Base-by-base conservation (phyloP, 2,329 filamentous ascomycete genomes). In the Thielaviopsis euricoi region DNA sequence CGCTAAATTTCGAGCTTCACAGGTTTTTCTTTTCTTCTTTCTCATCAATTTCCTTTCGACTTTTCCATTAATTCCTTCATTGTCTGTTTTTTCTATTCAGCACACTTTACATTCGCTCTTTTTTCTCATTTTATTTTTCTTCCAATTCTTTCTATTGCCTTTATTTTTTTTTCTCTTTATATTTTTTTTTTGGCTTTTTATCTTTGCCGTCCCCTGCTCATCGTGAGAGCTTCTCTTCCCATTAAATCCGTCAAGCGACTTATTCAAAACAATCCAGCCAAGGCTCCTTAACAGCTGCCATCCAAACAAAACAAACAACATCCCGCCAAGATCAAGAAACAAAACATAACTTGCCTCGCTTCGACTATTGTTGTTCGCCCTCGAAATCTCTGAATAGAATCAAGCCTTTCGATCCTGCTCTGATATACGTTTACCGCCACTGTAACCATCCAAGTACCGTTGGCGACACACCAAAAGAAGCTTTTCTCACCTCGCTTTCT, bases 401-500 rank as follows among this genome's bases (percentile, higher is more conserved):
- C 15, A 12, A 15, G 4, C 6, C 17, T n/a, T n/a, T n/a, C 37
- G 37, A 15, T 5, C 17, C 13, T n/a, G n/a, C 37, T 43, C 17
- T 33, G 9, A 4, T 26, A 9, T 26, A 33, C 7, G 12, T 33
- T n/a, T 43, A 3, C 37, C 37, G 7, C 37, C 15, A 43, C 17
- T 43, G 37, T 43, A 43, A 43, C 37, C n/a, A n/a, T n/a, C n/a
- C 17, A 33, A 33, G 15, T 43, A 43, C 5, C 37, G 17, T 7
- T n/a, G 6, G 2, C 37, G 37, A 43, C 37, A 5, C 10, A 17
- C 37, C 37, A 43, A n/a, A n/a, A 43, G 37, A 43, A 43, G 26
- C 40, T n/a, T 25, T 46, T 26, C 17, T 43, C 50, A 12, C 22
- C 29, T 29, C 25, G 33, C 51, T 57, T 58, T 43, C 58, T 60